Evolutionary conservation across 305 asterid species (phyloP), one percentile per base, ranked within the genome.

Genomic region (Nicotiana rustica): DNA sequence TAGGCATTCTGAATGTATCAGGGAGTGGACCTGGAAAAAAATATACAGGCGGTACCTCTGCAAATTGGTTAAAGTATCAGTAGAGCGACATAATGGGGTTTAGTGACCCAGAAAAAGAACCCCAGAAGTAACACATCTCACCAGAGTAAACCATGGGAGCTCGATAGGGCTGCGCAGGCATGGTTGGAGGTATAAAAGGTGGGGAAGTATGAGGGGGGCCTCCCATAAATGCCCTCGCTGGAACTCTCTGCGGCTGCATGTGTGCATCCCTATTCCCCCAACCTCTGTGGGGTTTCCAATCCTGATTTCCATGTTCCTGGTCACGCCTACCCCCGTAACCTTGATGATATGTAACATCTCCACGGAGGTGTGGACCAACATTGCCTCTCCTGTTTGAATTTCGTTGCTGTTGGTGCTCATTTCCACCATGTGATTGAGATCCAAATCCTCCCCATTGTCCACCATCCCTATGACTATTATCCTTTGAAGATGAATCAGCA

Each of bases 281-380:
- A 85, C 86, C 88, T 86, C 97, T 81, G 75, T 88, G 87, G 49
- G 86, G 77, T 81, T 84, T 85, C 92, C 93, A 90, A 15, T 91
- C 93, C 70, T 90, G 91, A 69, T 88, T 92, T 36, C 90, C 91
- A 61, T 93, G 94, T 49, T 90, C 97, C 70, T 92, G 97, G 79
- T 93, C 94, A 77, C 95, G 94, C 68, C 91, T 85, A 55, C 92
- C 89, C 21, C 90, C 92, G 81, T 88, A 86, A 81, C 84, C 85
- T 71, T 86, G 88, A 70, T 91, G 90, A 49, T 88, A 83, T 78
- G 92, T 83, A 61, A 91, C 95, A 77, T 91, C 92, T 3, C 92
- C 94, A 69, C 90, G 91, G 67, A 83, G 78, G 29, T 84, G 89
- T 18, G 92, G 88, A 19, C 93, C 93, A 75, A 91, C 89, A 81